Evolutionary conservation across 371 early-diverging fungal genomes (phyloP), one percentile per base, ranked within the genome.

Genomic region (Mortierella sp.): DNA sequence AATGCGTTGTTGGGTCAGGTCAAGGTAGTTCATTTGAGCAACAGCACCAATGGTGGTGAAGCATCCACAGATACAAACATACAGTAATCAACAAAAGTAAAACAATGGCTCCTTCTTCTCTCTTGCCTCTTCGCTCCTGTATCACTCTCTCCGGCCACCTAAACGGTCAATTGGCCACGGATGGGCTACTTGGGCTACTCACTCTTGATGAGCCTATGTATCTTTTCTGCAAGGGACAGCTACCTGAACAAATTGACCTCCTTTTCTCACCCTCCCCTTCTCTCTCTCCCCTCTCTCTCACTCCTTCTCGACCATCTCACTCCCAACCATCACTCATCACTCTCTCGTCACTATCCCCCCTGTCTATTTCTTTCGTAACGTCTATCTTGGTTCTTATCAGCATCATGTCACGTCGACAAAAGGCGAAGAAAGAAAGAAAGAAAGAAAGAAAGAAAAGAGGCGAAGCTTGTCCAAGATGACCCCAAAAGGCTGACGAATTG

Each of bases 1-100:
- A 61, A 7, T 31, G 5, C 19, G 41, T 64, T 43, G 45, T 73
- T 66, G 67, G 43, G 67, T 55, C 40, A 40, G 37, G 58, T 69
- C 53, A 52, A 44, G 13, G 58, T 61, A 0, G 19, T 19, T 2
- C 19, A 22, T n/a, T 48, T 58, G 61, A 58, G 34, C 61, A 4
- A 58, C 22, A 37, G 61, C 9, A 61, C 37, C 61, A 61, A 61
- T 61, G 37, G 37, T 61, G 19, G 22, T 19, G n/a, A n/a, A n/a
- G 6, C 37, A 34, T 37, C 37, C 61, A 61, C 37, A 58, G 37
- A 58, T 34, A 53, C 29, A n/a, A 53, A 26, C 53, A n/a, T n/a
- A n/a, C 11, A 29, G 26, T 26, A 53, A 58, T 2, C 53, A 58
- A 58, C 48, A n/a, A 48, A n/a, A 48, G 48, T 9, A n/a, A 10